Evolutionary conservation across 805 yeast genomes (phyloP).

Genomic region (Grigorovia humatica): DNA sequence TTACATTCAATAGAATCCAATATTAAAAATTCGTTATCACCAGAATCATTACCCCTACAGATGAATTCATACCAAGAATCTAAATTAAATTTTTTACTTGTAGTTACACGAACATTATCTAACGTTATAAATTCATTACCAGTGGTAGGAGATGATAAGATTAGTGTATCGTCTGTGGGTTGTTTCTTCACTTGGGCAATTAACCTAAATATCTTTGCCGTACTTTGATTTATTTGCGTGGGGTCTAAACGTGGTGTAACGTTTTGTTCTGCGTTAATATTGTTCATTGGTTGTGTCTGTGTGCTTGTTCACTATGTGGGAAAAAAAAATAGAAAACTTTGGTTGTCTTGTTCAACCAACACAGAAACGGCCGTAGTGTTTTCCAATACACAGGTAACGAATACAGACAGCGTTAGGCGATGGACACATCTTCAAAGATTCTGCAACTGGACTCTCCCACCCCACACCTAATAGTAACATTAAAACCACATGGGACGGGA

Average conservation of each 20-base stretch:
- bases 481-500: no score
- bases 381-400: no score
- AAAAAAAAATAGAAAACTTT: no score
- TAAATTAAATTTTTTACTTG: constrained; percentile 15
- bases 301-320: neutral
- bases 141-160: constrained; percentile 20
- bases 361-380: no score
- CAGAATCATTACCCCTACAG: constrained; percentile 26
- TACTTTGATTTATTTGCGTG: constrained; percentile 15
- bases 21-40: constrained; percentile 27
- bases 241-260: constrained; percentile 29
- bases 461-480: no score
- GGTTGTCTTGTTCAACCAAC: no score
- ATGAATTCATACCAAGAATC: constrained; percentile 30
- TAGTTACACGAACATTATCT: constrained; percentile 19
- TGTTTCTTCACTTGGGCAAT: constrained; percentile 26
- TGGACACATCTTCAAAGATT: no score
- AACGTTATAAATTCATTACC: constrained; percentile 23
- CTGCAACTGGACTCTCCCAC: no score
- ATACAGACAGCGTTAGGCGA: no score
- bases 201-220: constrained; percentile 24
- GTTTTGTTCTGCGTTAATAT: constrained; percentile 4
- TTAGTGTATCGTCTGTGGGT: constrained; percentile 20
- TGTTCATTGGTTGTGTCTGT: neutral
- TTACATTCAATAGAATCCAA: constrained; percentile 25